Conservation (phyloP, 331 rosid species). For the Stylosanthes scabra region DNA sequence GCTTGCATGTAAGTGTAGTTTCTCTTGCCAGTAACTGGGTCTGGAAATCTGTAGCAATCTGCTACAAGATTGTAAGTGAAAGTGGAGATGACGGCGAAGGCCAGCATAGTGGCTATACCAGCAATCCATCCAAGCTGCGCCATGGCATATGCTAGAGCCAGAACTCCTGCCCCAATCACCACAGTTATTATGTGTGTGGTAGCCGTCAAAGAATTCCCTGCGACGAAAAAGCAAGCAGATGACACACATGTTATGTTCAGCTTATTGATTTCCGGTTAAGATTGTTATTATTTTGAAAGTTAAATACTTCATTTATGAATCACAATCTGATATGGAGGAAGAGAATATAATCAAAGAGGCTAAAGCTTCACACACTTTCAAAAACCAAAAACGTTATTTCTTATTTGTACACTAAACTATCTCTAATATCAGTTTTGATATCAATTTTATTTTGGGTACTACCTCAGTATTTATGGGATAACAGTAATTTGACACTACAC, state of each 20-base stretch:
- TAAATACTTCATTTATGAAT: too few relatives aligned
- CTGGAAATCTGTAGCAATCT: conserved; percentile 72
- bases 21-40: conserved; percentile 59
- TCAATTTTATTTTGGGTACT: too few relatives aligned
- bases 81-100: conserved; percentile 52
- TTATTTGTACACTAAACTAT: too few relatives aligned
- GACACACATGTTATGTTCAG: background rate
- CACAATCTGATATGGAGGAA: too few relatives aligned
- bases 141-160: conserved; percentile 76
- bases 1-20: conserved; percentile 77
- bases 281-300: background rate
- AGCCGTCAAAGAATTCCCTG: conserved; percentile 69
- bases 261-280: background rate
- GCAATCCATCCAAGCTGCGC: conserved; percentile 76
- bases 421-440: too few relatives aligned
- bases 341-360: too few relatives aligned
- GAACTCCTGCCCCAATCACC: conserved; percentile 75
- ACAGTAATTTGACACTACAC: too few relatives aligned
- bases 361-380: too few relatives aligned
- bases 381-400: too few relatives aligned
- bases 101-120: conserved; percentile 49
- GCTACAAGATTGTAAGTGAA: conserved; percentile 63
- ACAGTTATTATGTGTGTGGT: conserved; percentile 65
- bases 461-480: too few relatives aligned
- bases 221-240: background rate